phyloP scores from a whole-genome alignment of 2,329 filamentous ascomycete species.

The Neonectria ditissima region DNA sequence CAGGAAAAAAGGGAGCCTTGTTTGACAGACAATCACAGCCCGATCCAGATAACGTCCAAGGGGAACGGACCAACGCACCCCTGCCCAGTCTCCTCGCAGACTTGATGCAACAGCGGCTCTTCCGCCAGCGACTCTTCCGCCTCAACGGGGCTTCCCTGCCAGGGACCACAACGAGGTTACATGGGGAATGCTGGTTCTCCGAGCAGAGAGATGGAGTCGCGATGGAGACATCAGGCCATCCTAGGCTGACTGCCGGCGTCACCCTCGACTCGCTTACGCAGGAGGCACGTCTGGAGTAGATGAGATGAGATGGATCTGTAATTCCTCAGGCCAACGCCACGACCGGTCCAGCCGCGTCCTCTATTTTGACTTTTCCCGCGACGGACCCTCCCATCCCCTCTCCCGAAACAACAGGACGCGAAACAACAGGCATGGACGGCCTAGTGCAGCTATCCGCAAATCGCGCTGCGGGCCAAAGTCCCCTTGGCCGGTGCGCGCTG shows the following conservation, averaged over 20 bases:
- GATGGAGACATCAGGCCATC: slow-evolving; percentile 5
- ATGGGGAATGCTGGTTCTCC: slow-evolving; percentile 1
- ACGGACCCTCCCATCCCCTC: neutral
- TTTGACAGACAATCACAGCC: neutral
- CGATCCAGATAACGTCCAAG: neutral
- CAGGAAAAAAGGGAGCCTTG: neutral
- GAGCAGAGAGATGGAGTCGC: neutral
- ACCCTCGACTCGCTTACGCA: slow-evolving; percentile 8
- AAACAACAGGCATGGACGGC: neutral
- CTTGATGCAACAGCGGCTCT: neutral
- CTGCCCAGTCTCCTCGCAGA: neutral
- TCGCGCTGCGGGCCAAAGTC: slow-evolving; percentile 1
- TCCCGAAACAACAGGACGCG: neutral
- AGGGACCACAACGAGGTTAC: neutral
- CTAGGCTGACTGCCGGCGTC: slow-evolving; percentile 7
- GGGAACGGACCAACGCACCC: neutral
- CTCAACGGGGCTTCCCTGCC: neutral
- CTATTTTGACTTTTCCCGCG: neutral
- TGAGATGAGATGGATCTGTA: too few relatives aligned
- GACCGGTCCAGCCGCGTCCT: neutral
- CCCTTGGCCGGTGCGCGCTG: neutral
- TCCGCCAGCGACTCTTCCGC: neutral
- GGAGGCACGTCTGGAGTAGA: neutral
- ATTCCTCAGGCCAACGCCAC: neutral
- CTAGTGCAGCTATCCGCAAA: slow-evolving; percentile 6